Evolutionary conservation across 805 yeast genomes (phyloP), one percentile per base, ranked within the genome.

Genomic region (Saccharomycodes ludwigii): DNA sequence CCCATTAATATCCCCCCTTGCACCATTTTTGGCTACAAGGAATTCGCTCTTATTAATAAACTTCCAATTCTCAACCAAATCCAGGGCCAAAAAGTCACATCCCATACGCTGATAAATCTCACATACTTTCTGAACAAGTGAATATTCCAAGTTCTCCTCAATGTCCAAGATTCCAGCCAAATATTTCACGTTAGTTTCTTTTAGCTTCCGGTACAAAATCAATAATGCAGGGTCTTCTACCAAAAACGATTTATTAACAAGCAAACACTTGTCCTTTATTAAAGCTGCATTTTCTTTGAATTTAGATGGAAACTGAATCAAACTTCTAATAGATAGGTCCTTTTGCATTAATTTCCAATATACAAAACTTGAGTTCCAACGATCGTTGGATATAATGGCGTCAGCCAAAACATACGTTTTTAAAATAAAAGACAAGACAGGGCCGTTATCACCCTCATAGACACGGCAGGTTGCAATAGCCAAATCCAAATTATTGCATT

Each of bases 101-200:
- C 97, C 97, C 95, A 86, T 83, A 35, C 93, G 63, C 11, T 72
- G 65, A 46, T 84, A 81, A 38, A 84, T 76, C 22, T 66, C 59
- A 6, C 80, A 65, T 6, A 76, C 77, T 39, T 74, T 70, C 9
- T 70, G 45, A 11, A 85, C 66, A 44, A 77, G 75, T 4, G 65
- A 59, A 34, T 68, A 71, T 44, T 88, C 96, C 4, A 47, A 33
- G 8, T 41, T 55, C 7, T 71, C 52, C 6, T 63, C 59, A 4
- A 63, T 43, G 21, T 47, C 50, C 17, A 59, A 32, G 0, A 76
- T 62, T 2, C 76, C 79, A 34, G 61, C 48, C 27, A 67, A 59
- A 34, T 73, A 70, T 24, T 59, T 63, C 24, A 62, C 40, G 32
- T 68, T 67, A 30, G 68, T 65, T 27, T 61, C 61, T 29, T 93